Evolutionary conservation across 2,329 filamentous ascomycete genomes (phyloP).

Genomic region (Hortaea werneckii): DNA sequence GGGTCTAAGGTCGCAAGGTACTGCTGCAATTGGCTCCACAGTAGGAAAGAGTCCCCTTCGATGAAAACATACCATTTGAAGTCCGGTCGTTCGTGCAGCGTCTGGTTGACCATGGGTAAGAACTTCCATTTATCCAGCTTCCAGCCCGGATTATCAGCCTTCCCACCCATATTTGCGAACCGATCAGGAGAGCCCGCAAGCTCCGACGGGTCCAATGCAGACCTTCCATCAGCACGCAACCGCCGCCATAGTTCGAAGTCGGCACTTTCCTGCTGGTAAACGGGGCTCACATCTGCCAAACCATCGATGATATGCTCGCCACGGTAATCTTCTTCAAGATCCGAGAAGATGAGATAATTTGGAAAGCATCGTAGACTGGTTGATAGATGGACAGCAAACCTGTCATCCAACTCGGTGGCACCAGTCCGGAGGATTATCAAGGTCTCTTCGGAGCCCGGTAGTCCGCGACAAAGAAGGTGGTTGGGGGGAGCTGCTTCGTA

Average conservation of each 20-base stretch:
- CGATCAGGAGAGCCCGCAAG: constrained; percentile 13
- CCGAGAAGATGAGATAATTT: constrained; percentile 40
- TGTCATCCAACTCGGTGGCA: constrained; percentile 46
- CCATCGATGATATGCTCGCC: constrained; percentile 29
- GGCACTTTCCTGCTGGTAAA: constrained; percentile 19
- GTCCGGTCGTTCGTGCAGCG: constrained; percentile 36
- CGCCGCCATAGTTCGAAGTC: constrained; percentile 26
- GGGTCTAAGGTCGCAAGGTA: constrained; percentile 42
- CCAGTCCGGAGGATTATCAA: constrained; percentile 51
- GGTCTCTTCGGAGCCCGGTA: constrained; percentile 28
- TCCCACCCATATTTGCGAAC: not conserved
- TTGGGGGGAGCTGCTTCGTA: too few species aligned
- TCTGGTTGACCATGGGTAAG: constrained; percentile 43
- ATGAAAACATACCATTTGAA: constrained; percentile 47
- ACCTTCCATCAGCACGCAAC: constrained; percentile 19
- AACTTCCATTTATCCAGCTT: constrained; percentile 49
- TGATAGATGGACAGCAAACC: constrained; percentile 46
- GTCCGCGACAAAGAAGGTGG: not conserved
- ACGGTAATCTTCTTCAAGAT: constrained; percentile 37
- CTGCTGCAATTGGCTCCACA: constrained; percentile 38
- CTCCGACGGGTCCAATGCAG: constrained; percentile 22
- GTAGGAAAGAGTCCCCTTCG: constrained; percentile 45
- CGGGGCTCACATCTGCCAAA: constrained; percentile 19
- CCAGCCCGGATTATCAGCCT: constrained; percentile 35
- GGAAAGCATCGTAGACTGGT: constrained; percentile 44